Conservation (phyloP, 441 rosid genomes). For the Lepidium campestre region DNA sequence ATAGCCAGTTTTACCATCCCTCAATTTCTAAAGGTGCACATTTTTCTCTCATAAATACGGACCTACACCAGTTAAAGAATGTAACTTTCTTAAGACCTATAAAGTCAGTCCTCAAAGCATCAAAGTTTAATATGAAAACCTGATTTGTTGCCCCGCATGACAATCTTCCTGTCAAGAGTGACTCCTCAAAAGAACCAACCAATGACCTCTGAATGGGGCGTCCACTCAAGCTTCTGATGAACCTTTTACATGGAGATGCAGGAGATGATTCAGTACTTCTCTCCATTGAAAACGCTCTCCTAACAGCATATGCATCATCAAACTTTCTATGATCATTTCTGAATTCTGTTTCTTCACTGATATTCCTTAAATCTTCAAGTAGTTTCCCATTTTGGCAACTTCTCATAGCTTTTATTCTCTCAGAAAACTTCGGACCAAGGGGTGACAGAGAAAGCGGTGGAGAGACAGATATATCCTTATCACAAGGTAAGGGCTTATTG, state of each 20-base stretch:
- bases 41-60: not conserved
- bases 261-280: slow-evolving; percentile 45
- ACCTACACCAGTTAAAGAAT: not conserved
- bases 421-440: slow-evolving; percentile 72
- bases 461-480: slow-evolving; percentile 44
- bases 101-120: not conserved
- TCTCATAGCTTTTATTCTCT: slow-evolving; percentile 41
- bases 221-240: slow-evolving; percentile 65
- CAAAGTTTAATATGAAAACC: slow-evolving; percentile 35
- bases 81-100: not conserved
- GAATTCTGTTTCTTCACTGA: slow-evolving; percentile 37
- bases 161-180: slow-evolving; percentile 78
- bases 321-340: slow-evolving; percentile 35
- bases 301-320: slow-evolving; percentile 48
- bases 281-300: slow-evolving; percentile 63
- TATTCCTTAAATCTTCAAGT: slow-evolving; percentile 32
- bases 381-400: slow-evolving; percentile 32
- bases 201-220: slow-evolving; percentile 73
- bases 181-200: slow-evolving; percentile 98
- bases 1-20: not conserved
- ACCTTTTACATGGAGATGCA: slow-evolving; percentile 45
- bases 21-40: not conserved
- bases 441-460: slow-evolving; percentile 80
- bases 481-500: slow-evolving; percentile 33
- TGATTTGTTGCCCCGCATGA: slow-evolving; percentile 58